Conservation (phyloP, 176 grass and related monocot genomes). For the Musa schizocarpa region DNA sequence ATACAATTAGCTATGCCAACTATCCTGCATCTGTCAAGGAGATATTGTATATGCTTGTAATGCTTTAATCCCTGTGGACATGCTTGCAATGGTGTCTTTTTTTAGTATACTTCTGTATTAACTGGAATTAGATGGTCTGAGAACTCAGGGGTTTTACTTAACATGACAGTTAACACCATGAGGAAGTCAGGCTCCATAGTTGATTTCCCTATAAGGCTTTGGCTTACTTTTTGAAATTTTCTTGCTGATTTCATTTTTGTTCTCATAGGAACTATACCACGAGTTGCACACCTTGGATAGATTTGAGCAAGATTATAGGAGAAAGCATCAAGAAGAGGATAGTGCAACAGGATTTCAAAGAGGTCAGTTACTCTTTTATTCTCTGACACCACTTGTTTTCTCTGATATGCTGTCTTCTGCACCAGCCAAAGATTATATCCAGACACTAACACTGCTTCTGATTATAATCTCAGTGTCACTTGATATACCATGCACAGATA, state of each 20-base stretch:
- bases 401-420: too few species aligned
- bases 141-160: not conserved
- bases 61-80: not conserved
- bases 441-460: too few species aligned
- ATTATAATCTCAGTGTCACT: too few species aligned
- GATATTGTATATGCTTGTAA: not conserved
- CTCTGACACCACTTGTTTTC: too few species aligned
- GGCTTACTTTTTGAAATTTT: slow-evolving; percentile 6
- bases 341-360: slow-evolving; percentile 50
- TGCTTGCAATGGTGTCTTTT: not conserved
- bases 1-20: not conserved
- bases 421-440: too few species aligned
- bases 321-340: slow-evolving; percentile 81
- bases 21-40: not conserved
- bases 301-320: slow-evolving; percentile 84
- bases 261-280: slow-evolving; percentile 87
- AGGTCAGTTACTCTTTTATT: slow-evolving; percentile 42
- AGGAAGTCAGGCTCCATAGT: not conserved
- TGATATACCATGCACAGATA: too few species aligned
- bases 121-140: not conserved
- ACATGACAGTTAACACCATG: not conserved
- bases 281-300: slow-evolving; percentile 96
- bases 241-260: slow-evolving; percentile 4
- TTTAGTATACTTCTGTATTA: not conserved
- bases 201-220: not conserved